phyloP scores from a whole-genome alignment of 345 rosid genomes.

The Litchi chinensis region DNA sequence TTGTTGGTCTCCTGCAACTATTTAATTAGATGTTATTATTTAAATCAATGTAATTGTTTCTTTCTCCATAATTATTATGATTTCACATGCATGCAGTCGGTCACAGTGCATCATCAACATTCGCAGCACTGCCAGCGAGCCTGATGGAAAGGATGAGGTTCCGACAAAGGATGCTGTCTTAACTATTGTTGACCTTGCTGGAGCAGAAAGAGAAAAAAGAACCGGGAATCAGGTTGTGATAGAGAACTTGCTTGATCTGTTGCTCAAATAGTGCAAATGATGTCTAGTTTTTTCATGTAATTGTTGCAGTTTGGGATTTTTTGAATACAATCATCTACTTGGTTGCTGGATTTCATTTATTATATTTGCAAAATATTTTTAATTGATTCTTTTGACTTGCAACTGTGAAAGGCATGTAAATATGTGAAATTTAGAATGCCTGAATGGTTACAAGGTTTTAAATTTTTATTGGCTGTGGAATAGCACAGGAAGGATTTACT shows the following conservation, averaged over 20 bases:
- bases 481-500: background rate
- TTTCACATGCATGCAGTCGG: conserved; percentile 57
- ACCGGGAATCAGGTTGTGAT: conserved; percentile 84
- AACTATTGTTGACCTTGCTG: conserved; percentile 90
- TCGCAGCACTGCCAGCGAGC: conserved; percentile 31
- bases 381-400: background rate
- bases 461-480: background rate
- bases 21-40: background rate
- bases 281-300: background rate
- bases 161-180: conserved; percentile 50
- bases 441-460: too few species aligned
- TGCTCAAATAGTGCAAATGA: background rate
- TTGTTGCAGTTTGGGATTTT: background rate
- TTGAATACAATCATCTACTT: background rate
- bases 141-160: conserved; percentile 32
- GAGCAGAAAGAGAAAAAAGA: conserved; percentile 92
- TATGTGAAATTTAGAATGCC: background rate
- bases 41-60: background rate
- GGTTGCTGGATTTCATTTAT: background rate
- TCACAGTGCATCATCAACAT: conserved; percentile 93
- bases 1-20: background rate
- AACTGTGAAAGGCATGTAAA: background rate
- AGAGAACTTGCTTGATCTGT: background rate
- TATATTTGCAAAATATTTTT: background rate
- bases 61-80: background rate